Evolutionary conservation across 2,329 filamentous ascomycete species (phyloP).

Genomic region (Fusarium cyanostomum): DNA sequence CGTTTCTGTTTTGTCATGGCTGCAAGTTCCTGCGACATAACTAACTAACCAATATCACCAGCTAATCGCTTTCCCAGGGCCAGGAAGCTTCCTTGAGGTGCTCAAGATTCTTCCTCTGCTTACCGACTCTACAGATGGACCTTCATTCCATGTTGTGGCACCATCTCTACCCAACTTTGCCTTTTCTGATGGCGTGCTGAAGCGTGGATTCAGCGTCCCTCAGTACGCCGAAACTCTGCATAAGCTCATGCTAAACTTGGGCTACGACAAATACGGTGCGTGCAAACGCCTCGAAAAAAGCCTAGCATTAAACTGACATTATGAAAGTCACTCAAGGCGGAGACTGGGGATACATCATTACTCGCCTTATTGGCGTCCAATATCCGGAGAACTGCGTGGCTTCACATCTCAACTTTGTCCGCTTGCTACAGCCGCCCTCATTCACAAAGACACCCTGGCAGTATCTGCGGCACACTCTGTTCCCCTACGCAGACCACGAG

Average conservation of each 20-base stretch:
- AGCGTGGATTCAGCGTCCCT: conserved; percentile 45
- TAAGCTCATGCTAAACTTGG: conserved; percentile 74
- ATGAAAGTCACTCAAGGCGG: conserved; percentile 65
- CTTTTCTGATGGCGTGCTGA: conserved; percentile 45
- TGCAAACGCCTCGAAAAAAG: background rate
- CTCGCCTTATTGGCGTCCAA: conserved; percentile 66
- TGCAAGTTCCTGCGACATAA: conserved; percentile 50
- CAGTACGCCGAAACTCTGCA: conserved; percentile 66
- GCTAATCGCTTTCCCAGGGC: conserved; percentile 59
- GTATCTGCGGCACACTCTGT: conserved; percentile 61
- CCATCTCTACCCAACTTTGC: conserved; percentile 66
- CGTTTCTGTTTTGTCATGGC: conserved; percentile 74
- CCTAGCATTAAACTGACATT: background rate
- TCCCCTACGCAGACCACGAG: conserved; percentile 56
- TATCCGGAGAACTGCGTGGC: conserved; percentile 66
- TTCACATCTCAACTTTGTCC: conserved; percentile 64
- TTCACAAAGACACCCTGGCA: conserved; percentile 64
- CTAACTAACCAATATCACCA: conserved; percentile 25
- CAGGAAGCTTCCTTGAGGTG: conserved; percentile 75
- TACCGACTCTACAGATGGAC: conserved; percentile 44
- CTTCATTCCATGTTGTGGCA: conserved; percentile 65
- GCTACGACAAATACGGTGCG: conserved; percentile 56
- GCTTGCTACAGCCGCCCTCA: conserved; percentile 58
- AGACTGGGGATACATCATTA: conserved; percentile 76
- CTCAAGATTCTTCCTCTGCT: conserved; percentile 66